phyloP scores from a whole-genome alignment of 768 basidiomycete species.

The Termitomyces eurrhizus region DNA sequence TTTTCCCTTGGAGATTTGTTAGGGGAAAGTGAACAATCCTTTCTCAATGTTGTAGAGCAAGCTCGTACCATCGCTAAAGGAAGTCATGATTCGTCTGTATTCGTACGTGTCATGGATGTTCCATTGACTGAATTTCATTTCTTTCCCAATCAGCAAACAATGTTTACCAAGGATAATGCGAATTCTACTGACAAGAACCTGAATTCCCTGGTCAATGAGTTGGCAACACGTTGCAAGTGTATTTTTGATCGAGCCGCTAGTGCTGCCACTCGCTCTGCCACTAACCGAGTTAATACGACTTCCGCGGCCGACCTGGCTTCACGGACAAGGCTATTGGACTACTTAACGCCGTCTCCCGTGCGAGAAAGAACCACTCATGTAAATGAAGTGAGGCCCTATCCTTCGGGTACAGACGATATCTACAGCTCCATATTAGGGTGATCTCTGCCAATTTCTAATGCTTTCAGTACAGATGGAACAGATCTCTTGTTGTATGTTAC shows the following conservation, averaged over 20 bases:
- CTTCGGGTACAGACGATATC: conserved; percentile 21
- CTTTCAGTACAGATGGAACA: conserved; percentile 39
- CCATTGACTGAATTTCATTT: not conserved
- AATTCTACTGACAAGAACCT: conserved; percentile 64
- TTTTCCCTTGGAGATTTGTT: conserved; percentile 50
- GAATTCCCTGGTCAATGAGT: conserved; percentile 57
- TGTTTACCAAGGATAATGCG: conserved; percentile 39
- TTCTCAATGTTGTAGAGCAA: conserved; percentile 40
- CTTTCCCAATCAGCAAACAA: conserved; percentile 28
- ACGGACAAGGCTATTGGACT: conserved; percentile 25
- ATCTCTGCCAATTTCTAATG: conserved; percentile 50
- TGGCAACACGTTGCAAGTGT: conserved; percentile 55
- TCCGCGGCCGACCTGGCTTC: conserved; percentile 22
- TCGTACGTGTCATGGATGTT: conserved; percentile 36
- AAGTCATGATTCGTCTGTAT: conserved; percentile 46
- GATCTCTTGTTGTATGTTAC: conserved; percentile 43
- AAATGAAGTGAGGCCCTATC: conserved; percentile 43
- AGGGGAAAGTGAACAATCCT: conserved; percentile 27
- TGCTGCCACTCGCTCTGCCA: conserved; percentile 61
- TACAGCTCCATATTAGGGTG: conserved; percentile 33
- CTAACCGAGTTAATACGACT: conserved; percentile 29
- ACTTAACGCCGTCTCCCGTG: conserved; percentile 31
- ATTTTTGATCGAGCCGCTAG: conserved; percentile 61
- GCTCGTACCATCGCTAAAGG: conserved; percentile 47
- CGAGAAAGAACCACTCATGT: conserved; percentile 52